Conservation (phyloP, 2,329 filamentous ascomycete species). For the Thielaviopsis punctulata region DNA sequence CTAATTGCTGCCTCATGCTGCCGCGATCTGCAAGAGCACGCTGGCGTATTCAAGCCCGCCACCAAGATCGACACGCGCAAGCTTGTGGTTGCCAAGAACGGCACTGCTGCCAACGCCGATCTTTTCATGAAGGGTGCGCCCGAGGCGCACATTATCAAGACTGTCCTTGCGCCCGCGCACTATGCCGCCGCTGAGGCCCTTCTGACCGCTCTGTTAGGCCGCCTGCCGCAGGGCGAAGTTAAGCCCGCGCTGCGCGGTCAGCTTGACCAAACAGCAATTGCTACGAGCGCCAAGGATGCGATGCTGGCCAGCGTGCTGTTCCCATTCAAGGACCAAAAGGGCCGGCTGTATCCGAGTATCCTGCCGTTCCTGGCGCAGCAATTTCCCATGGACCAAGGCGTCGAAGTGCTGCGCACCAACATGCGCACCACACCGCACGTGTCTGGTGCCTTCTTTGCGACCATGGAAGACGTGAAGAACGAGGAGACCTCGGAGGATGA, state of each 20-base stretch:
- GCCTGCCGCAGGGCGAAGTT: constrained; percentile 47
- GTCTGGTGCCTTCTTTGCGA: constrained; percentile 17
- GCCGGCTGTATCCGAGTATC: constrained; percentile 52
- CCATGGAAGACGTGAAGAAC: constrained; percentile 6
- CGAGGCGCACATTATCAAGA: constrained; percentile 4
- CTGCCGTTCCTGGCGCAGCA: constrained; percentile 59
- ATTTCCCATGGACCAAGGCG: constrained; percentile 42
- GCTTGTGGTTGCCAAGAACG: constrained; percentile 18
- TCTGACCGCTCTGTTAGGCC: constrained; percentile 43
- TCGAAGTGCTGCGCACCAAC: constrained; percentile 54
- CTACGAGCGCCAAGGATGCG: constrained; percentile 49
- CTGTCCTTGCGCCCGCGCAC: constrained; percentile 28
- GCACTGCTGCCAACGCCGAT: constrained; percentile 46
- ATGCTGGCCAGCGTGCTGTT: constrained; percentile 74
- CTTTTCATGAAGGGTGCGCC: constrained; percentile 39
- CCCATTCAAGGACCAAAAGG: constrained; percentile 47
- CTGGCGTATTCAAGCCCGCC: constrained; percentile 21
- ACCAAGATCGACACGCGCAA: constrained; percentile 19
- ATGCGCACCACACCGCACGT: constrained; percentile 26
- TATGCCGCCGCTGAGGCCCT: constrained; percentile 40
- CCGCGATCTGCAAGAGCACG: constrained; percentile 47
- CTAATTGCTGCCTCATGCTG: constrained; percentile 52
- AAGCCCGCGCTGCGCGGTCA: constrained; percentile 55
- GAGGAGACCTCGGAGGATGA: constrained; percentile 10
- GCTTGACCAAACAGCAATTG: constrained; percentile 65